Evolutionary conservation across 495 filamentous ascomycete genomes (phyloP), one percentile per base, ranked within the genome.

Genomic region (Hypoxylon intermedium): DNA sequence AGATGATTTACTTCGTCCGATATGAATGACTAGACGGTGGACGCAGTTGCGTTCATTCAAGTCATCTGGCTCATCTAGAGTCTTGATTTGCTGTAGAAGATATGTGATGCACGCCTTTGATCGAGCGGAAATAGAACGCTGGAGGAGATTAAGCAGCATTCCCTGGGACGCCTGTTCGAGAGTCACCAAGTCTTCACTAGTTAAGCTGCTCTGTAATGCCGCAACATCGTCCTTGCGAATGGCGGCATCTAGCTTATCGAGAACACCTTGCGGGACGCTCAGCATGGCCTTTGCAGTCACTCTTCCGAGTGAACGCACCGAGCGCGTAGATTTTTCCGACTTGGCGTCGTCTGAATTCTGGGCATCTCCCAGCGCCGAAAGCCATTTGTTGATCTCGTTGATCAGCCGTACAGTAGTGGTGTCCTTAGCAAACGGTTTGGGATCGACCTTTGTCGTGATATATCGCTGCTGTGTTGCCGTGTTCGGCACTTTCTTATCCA

Each of bases 21-120:
- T 93, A 7, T 89, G 85, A 58, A 97, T 95, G 38, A 98, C 87
- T 6, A 97, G 79, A 12, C 94, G 86, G 69, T 98, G 94, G 18
- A 98, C 84, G 65, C 91, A 93, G 67, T 97, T 98, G 7, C 93
- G 89, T 63, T 87, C 87, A 72, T 97, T 96, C 60, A 98, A 89
- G 72, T 97, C 94, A 65, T 93, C 88, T 2, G 90, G 85, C 65
- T 96, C 92, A 42, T 95, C 86, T 1, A 98, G 79, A 2, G 82
- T 83, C 5, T 83, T 81, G 26, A 93, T 82, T 13, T 84, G 76
- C 4, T 76, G 76, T 5, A 98, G 72, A 0, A 97, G 81, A 34
- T 79, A 77, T n/a, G 80, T 74, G 53, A 96, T 87, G 60, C 85
- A 93, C 12, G 72, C 65, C 58, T 80, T 85, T 1, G 91, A 82